phyloP scores from a whole-genome alignment of 441 rosid species.

The Brassica balearica region DNA sequence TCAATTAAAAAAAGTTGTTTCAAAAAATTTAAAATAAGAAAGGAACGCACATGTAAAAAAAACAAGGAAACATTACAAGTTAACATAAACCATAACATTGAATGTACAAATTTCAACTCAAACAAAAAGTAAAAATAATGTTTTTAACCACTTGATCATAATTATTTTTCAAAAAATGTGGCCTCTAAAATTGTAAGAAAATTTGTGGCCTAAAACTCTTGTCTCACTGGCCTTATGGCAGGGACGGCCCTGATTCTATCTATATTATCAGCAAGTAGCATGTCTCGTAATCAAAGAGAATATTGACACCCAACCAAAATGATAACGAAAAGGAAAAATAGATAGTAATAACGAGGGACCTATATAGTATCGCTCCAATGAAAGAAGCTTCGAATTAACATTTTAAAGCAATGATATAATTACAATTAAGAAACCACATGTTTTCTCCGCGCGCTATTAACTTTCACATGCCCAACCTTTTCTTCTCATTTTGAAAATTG shows the following conservation, averaged over 20 bases:
- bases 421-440: conserved; percentile 24
- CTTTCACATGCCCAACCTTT: background rate
- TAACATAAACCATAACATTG: too few species aligned
- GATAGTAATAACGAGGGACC: background rate
- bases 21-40: too few species aligned
- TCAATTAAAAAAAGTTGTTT: too few species aligned
- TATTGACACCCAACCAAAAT: background rate
- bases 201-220: too few species aligned
- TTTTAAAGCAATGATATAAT: conserved; percentile 13
- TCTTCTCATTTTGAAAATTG: conserved; percentile 28
- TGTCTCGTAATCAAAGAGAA: background rate
- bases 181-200: too few species aligned
- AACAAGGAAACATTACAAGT: too few species aligned
- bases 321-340: background rate
- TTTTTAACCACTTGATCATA: too few species aligned
- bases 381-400: conserved; percentile 23
- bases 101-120: too few species aligned
- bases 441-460: conserved; percentile 6
- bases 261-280: background rate
- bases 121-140: too few species aligned
- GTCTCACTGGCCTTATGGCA: too few species aligned
- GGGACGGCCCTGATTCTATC: background rate
- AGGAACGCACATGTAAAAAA: too few species aligned
- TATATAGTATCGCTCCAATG: conserved; percentile 21
- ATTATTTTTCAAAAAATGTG: too few species aligned